Base-by-base conservation (phyloP, 495 filamentous ascomycete genomes). In the Xylaria castorea region DNA sequence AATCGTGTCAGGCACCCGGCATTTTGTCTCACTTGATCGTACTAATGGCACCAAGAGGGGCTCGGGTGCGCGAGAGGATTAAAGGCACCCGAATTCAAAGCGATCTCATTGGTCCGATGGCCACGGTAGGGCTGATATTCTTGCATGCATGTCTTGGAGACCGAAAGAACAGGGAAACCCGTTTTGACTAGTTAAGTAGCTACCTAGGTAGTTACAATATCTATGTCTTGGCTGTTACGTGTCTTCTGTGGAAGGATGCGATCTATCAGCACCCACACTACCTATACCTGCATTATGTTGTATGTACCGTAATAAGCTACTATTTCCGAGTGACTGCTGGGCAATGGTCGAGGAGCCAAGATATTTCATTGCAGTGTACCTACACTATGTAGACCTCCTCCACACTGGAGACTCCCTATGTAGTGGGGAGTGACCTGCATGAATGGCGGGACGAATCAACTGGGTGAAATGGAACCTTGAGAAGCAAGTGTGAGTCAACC, bases 1-100 rank as follows among this genome's bases (percentile, higher is more conserved):
- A 63, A 38, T 38, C 25, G 36, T 70, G 63, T 71, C 75, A 78
- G 76, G 76, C 76, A 78, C 73, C 76, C 76, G 72, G 74, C 38
- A 78, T 78, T 76, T 8, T 58, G 71, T 67, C 70, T 44, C 64
- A 73, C 70, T 68, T 66, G 75, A 66, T 48, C 75, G 63, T 62
- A 50, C 66, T 67, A 25, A 71, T 36, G 20, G 32, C 48, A 67
- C 60, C 14, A 60, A 30, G 63, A 66, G 63, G 42, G 42, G 63
- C 16, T 50, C 27, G 40, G n/a, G 63, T 40, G 63, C 63, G 63
- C 63, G 63, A 66, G 38, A 46, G 2, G 63, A 32, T 66, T 50
- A 44, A 66, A 66, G 63, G 63, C 63, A 66, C n/a, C 63, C 38
- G 42, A 0, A 66, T 66, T 66, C 14, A 14, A 38, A 34, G 27